These are phyloP conservation scores for Solanum pennellii DNA, from an alignment of 257 asterid genomes.

Conservation along the genomic window DNA sequence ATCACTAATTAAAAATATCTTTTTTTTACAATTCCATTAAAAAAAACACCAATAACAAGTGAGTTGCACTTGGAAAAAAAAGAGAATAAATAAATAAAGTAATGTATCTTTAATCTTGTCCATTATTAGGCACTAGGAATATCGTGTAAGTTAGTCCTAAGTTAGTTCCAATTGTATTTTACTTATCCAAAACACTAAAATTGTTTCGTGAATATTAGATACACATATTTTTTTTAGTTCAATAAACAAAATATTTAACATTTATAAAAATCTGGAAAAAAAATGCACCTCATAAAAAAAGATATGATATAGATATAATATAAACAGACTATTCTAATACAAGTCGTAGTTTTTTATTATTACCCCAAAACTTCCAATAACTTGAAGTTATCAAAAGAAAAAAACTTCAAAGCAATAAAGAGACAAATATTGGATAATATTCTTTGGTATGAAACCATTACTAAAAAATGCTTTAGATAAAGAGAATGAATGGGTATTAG, in stretches of 20 bases:
- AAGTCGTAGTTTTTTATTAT: rapidly evolving
- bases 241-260: rapidly evolving
- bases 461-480: background rate
- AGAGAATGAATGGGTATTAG: background rate
- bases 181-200: background rate
- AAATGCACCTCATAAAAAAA: rapidly evolving
- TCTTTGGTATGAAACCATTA: conserved; percentile 3
- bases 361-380: background rate
- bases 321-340: rapidly evolving
- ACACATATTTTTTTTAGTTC: background rate
- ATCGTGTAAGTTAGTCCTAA: conserved; percentile 1
- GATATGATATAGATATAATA: background rate
- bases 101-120: background rate
- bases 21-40: too few species aligned
- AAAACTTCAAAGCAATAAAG: background rate
- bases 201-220: background rate
- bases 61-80: background rate
- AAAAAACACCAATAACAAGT: background rate
- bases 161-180: background rate
- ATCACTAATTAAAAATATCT: too few species aligned
- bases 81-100: background rate
- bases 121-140: background rate
- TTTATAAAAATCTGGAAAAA: background rate
- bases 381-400: background rate
- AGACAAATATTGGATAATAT: background rate